A percentile compares a stretch with the other conserved stretches of the same genome.
Conservation (phyloP, 163 green algal species). For the Chlamydomonas reinhardtii region DNA sequence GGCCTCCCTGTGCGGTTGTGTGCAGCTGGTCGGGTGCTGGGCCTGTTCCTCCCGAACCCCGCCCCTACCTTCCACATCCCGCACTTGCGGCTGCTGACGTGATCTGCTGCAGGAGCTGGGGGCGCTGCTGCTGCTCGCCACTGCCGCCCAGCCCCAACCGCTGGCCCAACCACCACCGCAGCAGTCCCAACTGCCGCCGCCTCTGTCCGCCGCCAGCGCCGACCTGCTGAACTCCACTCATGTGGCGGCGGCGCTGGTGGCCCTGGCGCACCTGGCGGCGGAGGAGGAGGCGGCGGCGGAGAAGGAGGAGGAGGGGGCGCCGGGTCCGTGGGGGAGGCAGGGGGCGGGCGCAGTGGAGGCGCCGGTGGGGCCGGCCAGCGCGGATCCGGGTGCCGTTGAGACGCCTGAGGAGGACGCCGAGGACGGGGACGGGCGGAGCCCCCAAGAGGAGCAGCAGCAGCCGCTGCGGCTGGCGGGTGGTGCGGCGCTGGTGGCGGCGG, state of each 20-base stretch:
- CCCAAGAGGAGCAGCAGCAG: neutral
- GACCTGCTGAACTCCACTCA: conserved; percentile 6
- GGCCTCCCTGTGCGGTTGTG: neutral
- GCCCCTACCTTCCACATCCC: too few species aligned
- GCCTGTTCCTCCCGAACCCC: too few species aligned
- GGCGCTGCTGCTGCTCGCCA: neutral
- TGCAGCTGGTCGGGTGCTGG: too few species aligned
- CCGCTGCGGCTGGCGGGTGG: neutral
- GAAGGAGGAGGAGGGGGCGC: too few species aligned
- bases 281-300: neutral
- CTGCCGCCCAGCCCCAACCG: neutral
- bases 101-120: neutral
- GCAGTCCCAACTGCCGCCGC: neutral
- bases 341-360: neutral
- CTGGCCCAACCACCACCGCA: neutral
- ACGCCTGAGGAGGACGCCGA: too few species aligned
- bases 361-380: too few species aligned
- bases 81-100: too few species aligned
- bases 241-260: conserved; percentile 13
- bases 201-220: neutral
- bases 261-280: neutral
- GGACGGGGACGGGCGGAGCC: too few species aligned
- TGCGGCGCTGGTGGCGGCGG: neutral
- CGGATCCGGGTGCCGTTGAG: too few species aligned
- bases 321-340: neutral